Evolutionary conservation across 768 basidiomycete genomes (phyloP), one percentile per base, ranked within the genome.

Genomic region (Mycena maculata): DNA sequence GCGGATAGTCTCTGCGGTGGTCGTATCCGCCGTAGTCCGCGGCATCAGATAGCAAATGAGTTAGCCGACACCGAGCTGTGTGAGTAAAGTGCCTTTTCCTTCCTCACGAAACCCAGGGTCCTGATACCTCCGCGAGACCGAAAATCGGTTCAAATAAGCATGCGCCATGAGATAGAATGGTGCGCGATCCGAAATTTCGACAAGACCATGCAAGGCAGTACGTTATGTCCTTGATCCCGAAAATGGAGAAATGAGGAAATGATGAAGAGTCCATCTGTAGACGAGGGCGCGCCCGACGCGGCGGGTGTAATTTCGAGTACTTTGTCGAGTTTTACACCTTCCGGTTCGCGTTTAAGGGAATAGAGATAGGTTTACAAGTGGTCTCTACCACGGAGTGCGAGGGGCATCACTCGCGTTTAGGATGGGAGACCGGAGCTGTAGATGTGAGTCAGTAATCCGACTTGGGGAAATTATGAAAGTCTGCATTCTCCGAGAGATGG

Each of bases 71-170:
- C 38, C 30, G 49, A 12, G 41, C 45, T 57, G 63, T 58, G 48
- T 7, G 39, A 44, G 27, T 23, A 30, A 44, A 63, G 54, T 38
- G 47, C 44, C 12, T 31, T 38, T 60, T 36, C 25, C 12, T n/a
- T 33, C 45, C 45, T 22, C 15, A 60, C 18, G 23, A 47, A 48
- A n/a, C n/a, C 13, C 33, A 28, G 39, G 56, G 42, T 39, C 18
- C 30, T 23, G 23, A 47, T 59, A 59, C 59, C 59, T 60, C 48
- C 59, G 50, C 49, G 59, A 47, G 59, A 62, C 33, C 44, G 27
- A 28, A 16, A 20, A 44, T 33, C 28, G 48, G 48, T 1, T n/a
- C 28, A 33, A 33, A n/a, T 18, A 23, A 54, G 9, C n/a, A n/a
- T n/a, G n/a, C n/a, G n/a, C n/a, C n/a, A n/a, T n/a, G n/a, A 44